These are phyloP conservation scores for Lentinus tigrinus DNA, from an alignment of 768 basidiomycete genomes.

Conservation along the genomic window DNA sequence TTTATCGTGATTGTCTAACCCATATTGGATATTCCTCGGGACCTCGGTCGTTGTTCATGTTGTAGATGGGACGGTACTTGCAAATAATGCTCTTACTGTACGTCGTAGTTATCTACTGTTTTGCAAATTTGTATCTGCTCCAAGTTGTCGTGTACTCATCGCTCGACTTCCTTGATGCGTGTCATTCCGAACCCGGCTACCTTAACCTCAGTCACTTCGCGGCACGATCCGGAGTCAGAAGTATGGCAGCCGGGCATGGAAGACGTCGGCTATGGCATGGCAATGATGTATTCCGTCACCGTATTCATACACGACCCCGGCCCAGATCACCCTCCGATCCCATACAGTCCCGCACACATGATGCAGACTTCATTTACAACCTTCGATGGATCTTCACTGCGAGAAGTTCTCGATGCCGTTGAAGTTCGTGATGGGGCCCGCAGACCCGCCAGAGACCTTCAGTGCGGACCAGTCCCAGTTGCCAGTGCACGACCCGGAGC, in stretches of 20 bases:
- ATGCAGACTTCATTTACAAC: too few species aligned
- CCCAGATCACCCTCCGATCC: too few species aligned
- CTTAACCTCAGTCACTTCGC: too few species aligned
- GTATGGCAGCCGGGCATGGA: too few species aligned
- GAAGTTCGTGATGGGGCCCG: constrained; percentile 32
- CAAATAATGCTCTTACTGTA: not conserved
- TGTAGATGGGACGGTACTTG: not conserved
- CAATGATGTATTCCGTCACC: too few species aligned
- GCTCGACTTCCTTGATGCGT: not conserved
- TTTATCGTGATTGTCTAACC: too few species aligned
- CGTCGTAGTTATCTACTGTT: not conserved
- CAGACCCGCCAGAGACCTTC: constrained; percentile 42
- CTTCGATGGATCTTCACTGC: constrained; percentile 11
- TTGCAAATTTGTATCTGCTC: not conserved
- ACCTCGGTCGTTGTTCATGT: not conserved
- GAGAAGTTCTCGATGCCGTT: constrained; percentile 24
- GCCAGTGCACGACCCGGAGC: constrained; percentile 47
- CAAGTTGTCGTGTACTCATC: not conserved
- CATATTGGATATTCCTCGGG: too few species aligned
- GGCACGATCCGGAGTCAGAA: too few species aligned
- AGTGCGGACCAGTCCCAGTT: constrained; percentile 53
- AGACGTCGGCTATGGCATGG: too few species aligned
- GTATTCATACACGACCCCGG: too few species aligned
- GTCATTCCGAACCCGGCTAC: too few species aligned
- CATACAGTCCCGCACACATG: too few species aligned